phyloP scores from a whole-genome alignment of 2,329 filamentous ascomycete species.

The Neofusicoccum sp. region DNA sequence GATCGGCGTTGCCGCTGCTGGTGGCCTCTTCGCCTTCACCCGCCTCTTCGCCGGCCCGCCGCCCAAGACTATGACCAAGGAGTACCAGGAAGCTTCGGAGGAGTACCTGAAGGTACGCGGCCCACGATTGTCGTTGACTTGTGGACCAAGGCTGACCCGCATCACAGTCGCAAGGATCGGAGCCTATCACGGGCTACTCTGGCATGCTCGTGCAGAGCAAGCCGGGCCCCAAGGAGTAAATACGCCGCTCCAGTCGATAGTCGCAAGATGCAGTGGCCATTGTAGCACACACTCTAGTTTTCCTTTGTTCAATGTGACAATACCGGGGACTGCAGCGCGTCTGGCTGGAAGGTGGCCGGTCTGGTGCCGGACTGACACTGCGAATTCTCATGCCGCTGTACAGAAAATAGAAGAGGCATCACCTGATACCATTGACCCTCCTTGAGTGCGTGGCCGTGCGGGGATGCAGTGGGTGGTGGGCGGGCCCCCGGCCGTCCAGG shows the following conservation, averaged over 20 bases:
- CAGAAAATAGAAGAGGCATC: slow-evolving; percentile 21
- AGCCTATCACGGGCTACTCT: slow-evolving; percentile 40
- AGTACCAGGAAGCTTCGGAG: slow-evolving; percentile 94
- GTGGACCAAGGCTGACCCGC: slow-evolving; percentile 16
- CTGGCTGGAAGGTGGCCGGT: slow-evolving; percentile 36
- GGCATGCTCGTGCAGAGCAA: slow-evolving; percentile 41
- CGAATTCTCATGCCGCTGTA: slow-evolving; percentile 21
- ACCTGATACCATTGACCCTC: slow-evolving; percentile 2
- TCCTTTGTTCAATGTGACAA: slow-evolving; percentile 14
- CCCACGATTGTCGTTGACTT: background rate
- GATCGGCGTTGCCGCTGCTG: slow-evolving; percentile 64
- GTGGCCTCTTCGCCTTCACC: slow-evolving; percentile 69
- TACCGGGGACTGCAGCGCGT: slow-evolving; percentile 23
- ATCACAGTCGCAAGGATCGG: slow-evolving; percentile 35
- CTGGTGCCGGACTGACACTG: slow-evolving; percentile 31
- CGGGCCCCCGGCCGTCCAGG: too few relatives aligned
- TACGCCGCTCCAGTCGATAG: background rate
- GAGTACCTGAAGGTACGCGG: slow-evolving; percentile 83
- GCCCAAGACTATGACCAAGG: slow-evolving; percentile 89
- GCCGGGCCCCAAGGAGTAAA: slow-evolving; percentile 24
- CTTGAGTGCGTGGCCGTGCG: background rate
- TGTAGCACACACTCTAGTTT: slow-evolving; percentile 2
- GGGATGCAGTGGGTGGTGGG: too few relatives aligned
- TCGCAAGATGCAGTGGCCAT: background rate
- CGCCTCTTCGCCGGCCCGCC: slow-evolving; percentile 67